A percentile compares a stretch with the other conserved stretches of the same genome.
Conservation (phyloP, 495 filamentous ascomycete species). For the Podospora anserina region DNA sequence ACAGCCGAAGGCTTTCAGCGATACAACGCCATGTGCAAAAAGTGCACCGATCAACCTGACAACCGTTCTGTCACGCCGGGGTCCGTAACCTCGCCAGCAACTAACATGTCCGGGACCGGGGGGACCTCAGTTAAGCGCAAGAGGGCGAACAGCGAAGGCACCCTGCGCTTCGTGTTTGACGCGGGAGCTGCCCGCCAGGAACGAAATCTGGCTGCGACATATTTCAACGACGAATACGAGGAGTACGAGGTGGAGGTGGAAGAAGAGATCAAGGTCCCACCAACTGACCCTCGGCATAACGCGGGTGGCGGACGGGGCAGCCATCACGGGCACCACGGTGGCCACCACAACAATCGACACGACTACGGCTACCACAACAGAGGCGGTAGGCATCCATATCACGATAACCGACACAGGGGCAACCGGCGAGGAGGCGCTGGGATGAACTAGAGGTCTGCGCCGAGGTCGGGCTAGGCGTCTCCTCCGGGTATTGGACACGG, state of each 20-base stretch:
- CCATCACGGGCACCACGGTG: slow-evolving; percentile 15
- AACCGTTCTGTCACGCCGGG: slow-evolving; percentile 34
- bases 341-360: slow-evolving; percentile 14
- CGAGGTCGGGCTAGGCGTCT: background rate
- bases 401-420: slow-evolving; percentile 26
- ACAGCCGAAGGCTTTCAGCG: slow-evolving; percentile 37
- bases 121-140: slow-evolving; percentile 42
- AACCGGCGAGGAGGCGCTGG: slow-evolving; percentile 18
- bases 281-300: slow-evolving; percentile 29
- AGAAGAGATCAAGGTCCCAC: slow-evolving; percentile 38
- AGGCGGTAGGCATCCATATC: slow-evolving; percentile 21
- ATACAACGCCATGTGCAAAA: slow-evolving; percentile 42
- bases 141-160: slow-evolving; percentile 64
- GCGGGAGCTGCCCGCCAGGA: slow-evolving; percentile 70
- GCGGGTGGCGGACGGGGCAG: slow-evolving; percentile 19
- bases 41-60: slow-evolving; percentile 38
- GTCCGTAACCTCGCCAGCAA: slow-evolving; percentile 39
- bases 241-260: slow-evolving; percentile 69
- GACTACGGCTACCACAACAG: slow-evolving; percentile 31
- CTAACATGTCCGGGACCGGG: slow-evolving; percentile 30
- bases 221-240: slow-evolving; percentile 73
- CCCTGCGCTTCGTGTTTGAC: slow-evolving; percentile 89
- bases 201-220: slow-evolving; percentile 60
- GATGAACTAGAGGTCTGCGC: background rate
- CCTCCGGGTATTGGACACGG: no score